Evolutionary conservation across 1,139 yeast species (phyloP).

Genomic region (Diutina mesorugosa): DNA sequence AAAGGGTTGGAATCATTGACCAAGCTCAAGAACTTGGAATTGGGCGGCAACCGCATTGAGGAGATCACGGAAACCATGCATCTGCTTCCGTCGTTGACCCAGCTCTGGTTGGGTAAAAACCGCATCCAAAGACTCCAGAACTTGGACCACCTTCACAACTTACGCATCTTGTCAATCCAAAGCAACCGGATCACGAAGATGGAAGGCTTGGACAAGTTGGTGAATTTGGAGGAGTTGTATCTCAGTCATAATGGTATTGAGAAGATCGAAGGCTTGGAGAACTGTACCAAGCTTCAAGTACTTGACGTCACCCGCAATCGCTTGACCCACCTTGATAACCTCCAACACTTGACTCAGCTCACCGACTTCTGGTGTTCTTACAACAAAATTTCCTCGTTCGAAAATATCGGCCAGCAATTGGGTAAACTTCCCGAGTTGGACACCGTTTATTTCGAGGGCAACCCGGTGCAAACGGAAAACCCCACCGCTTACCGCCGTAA

Average conservation of each 20-base stretch:
- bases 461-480: slow-evolving; percentile 66
- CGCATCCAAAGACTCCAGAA: slow-evolving; percentile 56
- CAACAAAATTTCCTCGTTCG: slow-evolving; percentile 56
- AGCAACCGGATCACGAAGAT: slow-evolving; percentile 70
- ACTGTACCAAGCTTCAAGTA: slow-evolving; percentile 52
- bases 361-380: slow-evolving; percentile 93
- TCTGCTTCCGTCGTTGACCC: slow-evolving; percentile 41
- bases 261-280: slow-evolving; percentile 67
- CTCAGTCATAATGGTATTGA: slow-evolving; percentile 76
- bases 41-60: slow-evolving; percentile 82
- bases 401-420: slow-evolving; percentile 55
- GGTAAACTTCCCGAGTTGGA: slow-evolving; percentile 54
- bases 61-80: slow-evolving; percentile 48
- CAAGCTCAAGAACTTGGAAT: slow-evolving; percentile 60
- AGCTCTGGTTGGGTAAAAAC: slow-evolving; percentile 92
- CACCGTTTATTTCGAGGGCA: slow-evolving; percentile 92
- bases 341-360: slow-evolving; percentile 51
- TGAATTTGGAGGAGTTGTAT: slow-evolving; percentile 72
- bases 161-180: slow-evolving; percentile 77
- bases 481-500: slow-evolving; percentile 81
- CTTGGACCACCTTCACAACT: slow-evolving; percentile 44
- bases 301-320: slow-evolving; percentile 75
- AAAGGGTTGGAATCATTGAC: slow-evolving; percentile 48
- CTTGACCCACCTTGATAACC: slow-evolving; percentile 46
- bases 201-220: slow-evolving; percentile 68